These are phyloP conservation scores for Suhomyces panamericanus DNA, from an alignment of 1,139 yeast species.

Conservation along the genomic window DNA sequence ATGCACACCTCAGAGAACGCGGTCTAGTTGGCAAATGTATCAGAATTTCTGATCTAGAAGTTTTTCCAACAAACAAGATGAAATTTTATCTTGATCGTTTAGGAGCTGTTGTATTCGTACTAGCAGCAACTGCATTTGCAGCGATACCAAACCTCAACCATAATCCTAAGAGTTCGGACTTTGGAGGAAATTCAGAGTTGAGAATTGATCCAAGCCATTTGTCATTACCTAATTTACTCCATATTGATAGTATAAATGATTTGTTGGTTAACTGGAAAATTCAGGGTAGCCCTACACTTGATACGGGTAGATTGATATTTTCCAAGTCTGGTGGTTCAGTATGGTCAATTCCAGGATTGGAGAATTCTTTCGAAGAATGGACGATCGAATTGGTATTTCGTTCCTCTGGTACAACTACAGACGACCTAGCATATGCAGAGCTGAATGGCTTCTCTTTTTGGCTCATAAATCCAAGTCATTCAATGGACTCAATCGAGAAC, in stretches of 20 bases:
- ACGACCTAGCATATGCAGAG: constrained; percentile 29
- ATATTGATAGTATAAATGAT: constrained; percentile 23
- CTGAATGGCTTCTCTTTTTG: constrained; percentile 55
- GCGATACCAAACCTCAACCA: neutral
- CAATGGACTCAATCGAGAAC: constrained; percentile 20
- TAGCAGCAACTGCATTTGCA: neutral
- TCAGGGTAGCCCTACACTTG: constrained; percentile 30
- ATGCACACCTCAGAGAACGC: neutral
- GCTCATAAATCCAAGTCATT: constrained; percentile 33
- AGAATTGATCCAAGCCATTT: constrained; percentile 22
- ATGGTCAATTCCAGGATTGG: constrained; percentile 46
- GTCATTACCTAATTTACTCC: constrained; percentile 37
- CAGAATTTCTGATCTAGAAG: neutral
- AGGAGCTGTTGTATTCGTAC: no score
- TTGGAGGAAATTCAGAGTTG: neutral
- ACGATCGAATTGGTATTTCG: constrained; percentile 63
- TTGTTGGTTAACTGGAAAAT: constrained; percentile 31
- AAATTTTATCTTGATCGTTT: no score
- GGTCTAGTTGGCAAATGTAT: neutral
- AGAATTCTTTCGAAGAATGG: constrained; percentile 45
- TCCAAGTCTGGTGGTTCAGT: constrained; percentile 38
- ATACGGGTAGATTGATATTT: constrained; percentile 42
- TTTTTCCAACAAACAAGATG: no score
- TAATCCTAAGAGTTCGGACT: neutral
- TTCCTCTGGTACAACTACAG: constrained; percentile 44